phyloP scores from a whole-genome alignment of 2,329 filamentous ascomycete species.

The Microsporum audouinii region DNA sequence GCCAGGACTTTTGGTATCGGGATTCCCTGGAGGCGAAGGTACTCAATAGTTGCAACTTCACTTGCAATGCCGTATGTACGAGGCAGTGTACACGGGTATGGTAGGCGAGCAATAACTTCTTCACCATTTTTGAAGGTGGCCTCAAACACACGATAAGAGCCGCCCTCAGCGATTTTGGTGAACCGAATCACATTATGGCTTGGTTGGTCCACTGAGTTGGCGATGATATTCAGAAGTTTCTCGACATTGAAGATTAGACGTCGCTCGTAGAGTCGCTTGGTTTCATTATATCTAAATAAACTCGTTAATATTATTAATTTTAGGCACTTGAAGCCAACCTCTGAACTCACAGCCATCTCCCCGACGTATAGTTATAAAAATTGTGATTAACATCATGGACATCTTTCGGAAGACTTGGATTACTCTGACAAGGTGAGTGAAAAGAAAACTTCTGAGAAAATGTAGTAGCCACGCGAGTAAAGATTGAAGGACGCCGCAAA shows the following conservation, averaged over 20 bases:
- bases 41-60: conserved; percentile 27
- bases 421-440: not conserved
- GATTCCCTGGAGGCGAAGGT: conserved; percentile 20
- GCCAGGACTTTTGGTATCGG: conserved; percentile 19
- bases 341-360: conserved; percentile 18
- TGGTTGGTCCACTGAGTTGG: conserved; percentile 8
- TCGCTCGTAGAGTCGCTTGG: conserved; percentile 14
- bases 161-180: conserved; percentile 27
- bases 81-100: conserved; percentile 23
- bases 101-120: conserved; percentile 23
- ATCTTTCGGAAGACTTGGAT: not conserved
- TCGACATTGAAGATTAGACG: conserved; percentile 15
- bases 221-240: conserved; percentile 14
- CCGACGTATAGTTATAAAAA: conserved; percentile 17
- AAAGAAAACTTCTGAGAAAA: not conserved
- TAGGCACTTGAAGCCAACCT: not conserved
- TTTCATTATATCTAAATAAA: conserved; percentile 14
- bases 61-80: conserved; percentile 20
- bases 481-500: too few species aligned
- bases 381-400: conserved; percentile 2
- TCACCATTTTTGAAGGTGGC: conserved; percentile 21
- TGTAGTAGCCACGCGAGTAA: not conserved
- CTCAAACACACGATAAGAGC: conserved; percentile 27
- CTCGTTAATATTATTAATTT: too few species aligned
- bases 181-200: conserved; percentile 16